Base-by-base conservation (phyloP, 176 grass and related monocot species). In the Oryza longistaminata region DNA sequence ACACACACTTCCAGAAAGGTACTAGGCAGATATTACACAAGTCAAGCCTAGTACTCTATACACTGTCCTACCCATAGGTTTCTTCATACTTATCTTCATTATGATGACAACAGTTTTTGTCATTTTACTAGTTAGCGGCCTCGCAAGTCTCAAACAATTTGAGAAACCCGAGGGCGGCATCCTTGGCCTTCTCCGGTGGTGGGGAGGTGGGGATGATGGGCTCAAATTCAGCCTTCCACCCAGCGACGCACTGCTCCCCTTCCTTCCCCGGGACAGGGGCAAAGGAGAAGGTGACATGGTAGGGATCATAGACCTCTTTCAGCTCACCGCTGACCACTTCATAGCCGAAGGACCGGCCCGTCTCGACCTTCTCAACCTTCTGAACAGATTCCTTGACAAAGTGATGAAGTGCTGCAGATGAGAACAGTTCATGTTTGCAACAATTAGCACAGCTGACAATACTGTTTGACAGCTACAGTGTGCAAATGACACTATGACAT, bases 191-290 rank as follows among this genome's bases (percentile, higher is more conserved):
- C 61, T 81, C 70, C 0, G 85, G 89, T 14, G 35, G 85, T 8
- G 85, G 81, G 3, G 37, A n/a, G 14, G 44, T 39, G 2, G 85
- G 76, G 29, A 70, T 77, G 79, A 88, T 21, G 3, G 19, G 70
- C 55, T 73, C 73, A 45, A 91, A 91, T 60, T 91, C 85, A 1
- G 89, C 85, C 75, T 88, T 88, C 89, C 89, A 91, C 61, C 68
- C 81, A 5, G 80, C 85, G 1, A 74, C 52, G 49, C 85, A 87
- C 70, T 77, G 74, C 50, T 91, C 79, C 0, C 14, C 49, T 77
- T 88, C 89, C 22, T 76, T 87, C 15, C 75, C 76, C 0, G 60
- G 26, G 15, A 88, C 80, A 0, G 85, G 85, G 27, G 66, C 9
- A 19, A 91, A 88, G 2, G 85, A 55, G 76, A 88, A 74, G 31